Base-by-base conservation (phyloP, 1,284 basidiomycete genomes). In the Microbotryomycetes sp. region DNA sequence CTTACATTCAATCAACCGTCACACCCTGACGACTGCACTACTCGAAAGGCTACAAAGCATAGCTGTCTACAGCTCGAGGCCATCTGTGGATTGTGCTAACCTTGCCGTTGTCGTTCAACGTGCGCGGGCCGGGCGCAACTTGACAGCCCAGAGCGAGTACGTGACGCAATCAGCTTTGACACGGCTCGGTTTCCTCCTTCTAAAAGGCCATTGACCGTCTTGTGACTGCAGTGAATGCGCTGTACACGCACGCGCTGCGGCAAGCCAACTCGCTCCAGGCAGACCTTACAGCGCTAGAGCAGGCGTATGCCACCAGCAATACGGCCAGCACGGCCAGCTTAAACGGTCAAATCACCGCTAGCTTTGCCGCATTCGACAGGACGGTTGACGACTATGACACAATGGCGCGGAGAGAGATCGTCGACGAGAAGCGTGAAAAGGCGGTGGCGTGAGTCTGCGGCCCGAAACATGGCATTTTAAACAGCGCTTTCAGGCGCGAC, bases 351-450 rank as follows among this genome's bases (percentile, higher is more conserved):
- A 91, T 97, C 77, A 89, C 89, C 35, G 91, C 92, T 28, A 91
- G 90, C 16, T 79, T 97, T 21, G 83, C 89, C n/a, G 91, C 90
- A 2, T 86, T 97, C 80, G 85, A 89, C 58, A 80, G 92, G 59
- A 90, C 93, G 58, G 85, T 96, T 66, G 91, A 96, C 70, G 93
- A 97, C 73, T 97, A 94, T 73, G 92, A 96, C 72, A 87, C 88
- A 13, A 91, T 97, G 89, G 89, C 89, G 0, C 88, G 87, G 78
- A 82, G 91, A 66, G 92, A 97, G 75, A 90, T 96, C 72, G 88
- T 94, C 56, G 90, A 89, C 69, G 85, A 88, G 46, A 94, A 94
- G 76, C 85, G 91, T 74, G 91, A 94, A 78, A 97, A 97, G 77
- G 93, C 91, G 0, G 81, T 88, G 73, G 86, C 88, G 90, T 92